Evolutionary conservation across 2,329 filamentous ascomycete genomes (phyloP), one percentile per base, ranked within the genome.

Genomic region (Penicillium janthinellum): DNA sequence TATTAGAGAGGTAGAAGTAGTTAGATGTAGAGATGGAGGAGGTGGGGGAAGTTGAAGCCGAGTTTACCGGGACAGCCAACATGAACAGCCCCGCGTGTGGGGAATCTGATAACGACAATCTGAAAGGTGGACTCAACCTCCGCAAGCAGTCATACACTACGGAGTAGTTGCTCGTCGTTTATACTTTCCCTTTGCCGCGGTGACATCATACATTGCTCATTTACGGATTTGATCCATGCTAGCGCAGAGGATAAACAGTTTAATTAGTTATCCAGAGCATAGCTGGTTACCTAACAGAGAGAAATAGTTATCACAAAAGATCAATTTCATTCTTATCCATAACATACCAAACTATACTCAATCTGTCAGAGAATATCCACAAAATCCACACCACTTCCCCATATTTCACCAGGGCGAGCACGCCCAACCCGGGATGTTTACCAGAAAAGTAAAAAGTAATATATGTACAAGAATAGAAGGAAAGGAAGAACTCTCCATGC

Each of bases 351-450:
- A 17, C 7, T 52, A 38, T n/a, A 38, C 31, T 31, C 54, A 42
- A 35, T 56, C 54, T 56, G 44, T 47, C 14, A 15, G 12, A 17
- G 31, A 45, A 49, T 41, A 38, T 41, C 28, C 31, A 35, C 47
- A 34, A 12, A 31, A 17, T 34, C 35, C 31, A 38, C 7, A 14
- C 4, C 17, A 35, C 35, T 51, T n/a, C 31, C 15, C 17, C 34
- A 25, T 35, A 52, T 22, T 25, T 52, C 34, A 52, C 48, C 31
- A 52, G 37, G 49, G 49, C 49, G 35, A 52, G 49, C 20, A 39
- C 28, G 12, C 35, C 49, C 49, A 52, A 52, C 49, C 49, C 49
- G 49, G 49, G 35, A 51, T 38, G 17, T 34, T 12, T 6, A 31
- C 7, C 28, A 31, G 25, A 37, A 37, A 35, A 50, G 8, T 14